Conservation (phyloP, 2,329 filamentous ascomycete species). For the Zarea fungicola region DNA sequence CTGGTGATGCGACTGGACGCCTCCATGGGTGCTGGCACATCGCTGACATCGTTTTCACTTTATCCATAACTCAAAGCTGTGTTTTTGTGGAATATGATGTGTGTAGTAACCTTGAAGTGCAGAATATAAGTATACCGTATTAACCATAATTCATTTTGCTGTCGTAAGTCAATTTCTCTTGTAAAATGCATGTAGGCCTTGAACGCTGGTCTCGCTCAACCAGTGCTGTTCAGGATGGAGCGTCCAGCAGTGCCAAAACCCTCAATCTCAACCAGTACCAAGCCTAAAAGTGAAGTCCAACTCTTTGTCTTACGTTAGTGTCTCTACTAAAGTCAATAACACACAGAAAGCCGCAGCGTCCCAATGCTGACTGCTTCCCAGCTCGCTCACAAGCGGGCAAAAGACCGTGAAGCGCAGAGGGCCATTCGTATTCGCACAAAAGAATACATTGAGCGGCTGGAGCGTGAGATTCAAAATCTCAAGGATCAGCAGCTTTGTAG, state of each 20-base stretch:
- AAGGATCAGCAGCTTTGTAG: conserved; percentile 43
- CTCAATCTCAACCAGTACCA: not conserved
- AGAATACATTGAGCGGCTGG: conserved; percentile 74
- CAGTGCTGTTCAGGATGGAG: no score
- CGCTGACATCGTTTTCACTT: no score
- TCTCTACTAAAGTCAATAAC: not conserved
- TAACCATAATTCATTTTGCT: no score
- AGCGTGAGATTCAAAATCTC: conserved; percentile 69
- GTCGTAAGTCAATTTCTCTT: no score
- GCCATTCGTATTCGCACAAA: conserved; percentile 83
- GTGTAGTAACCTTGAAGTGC: no score
- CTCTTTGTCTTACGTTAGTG: not conserved
- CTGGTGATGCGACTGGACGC: not conserved
- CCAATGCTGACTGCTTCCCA: conserved; percentile 84
- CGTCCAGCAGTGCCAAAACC: no score
- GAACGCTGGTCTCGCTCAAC: no score
- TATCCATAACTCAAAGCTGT: no score
- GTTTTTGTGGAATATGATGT: no score
- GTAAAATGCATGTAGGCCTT: no score
- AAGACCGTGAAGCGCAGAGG: conserved; percentile 85
- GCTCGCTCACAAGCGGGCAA: conserved; percentile 81
- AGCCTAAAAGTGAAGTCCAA: not conserved
- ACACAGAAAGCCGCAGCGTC: conserved; percentile 64
- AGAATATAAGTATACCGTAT: no score
- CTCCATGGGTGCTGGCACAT: no score